phyloP scores from a whole-genome alignment of 306 rosid species.

The Abrus pulchellus region DNA sequence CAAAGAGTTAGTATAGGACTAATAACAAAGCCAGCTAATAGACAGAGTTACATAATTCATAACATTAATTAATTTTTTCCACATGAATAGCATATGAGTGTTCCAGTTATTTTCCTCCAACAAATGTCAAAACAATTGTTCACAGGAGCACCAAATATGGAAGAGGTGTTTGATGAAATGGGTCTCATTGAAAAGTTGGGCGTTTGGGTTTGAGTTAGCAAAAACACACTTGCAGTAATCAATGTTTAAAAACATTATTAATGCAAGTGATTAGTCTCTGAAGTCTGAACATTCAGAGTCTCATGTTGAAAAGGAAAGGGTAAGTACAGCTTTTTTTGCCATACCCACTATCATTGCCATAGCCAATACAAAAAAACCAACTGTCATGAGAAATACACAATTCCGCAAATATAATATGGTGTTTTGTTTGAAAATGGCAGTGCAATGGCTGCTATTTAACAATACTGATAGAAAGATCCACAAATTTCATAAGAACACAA shows the following conservation, averaged over 20 bases:
- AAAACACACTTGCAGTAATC: not conserved
- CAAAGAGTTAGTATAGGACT: not conserved
- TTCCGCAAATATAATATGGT: not conserved
- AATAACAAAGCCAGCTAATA: not conserved
- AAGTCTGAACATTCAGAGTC: not conserved
- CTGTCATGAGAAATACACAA: not conserved
- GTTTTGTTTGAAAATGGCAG: not conserved
- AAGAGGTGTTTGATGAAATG: not conserved
- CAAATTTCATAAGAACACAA: not conserved
- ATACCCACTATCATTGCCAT: not conserved
- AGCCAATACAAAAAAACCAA: not conserved
- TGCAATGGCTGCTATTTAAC: not conserved
- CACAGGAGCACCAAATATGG: not conserved
- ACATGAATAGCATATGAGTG: not conserved
- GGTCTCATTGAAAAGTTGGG: not conserved
- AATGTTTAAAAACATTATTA: not conserved
- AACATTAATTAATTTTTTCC: not conserved
- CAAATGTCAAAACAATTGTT: not conserved
- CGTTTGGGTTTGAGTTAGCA: not conserved
- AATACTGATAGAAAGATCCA: not conserved
- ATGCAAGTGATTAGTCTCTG: not conserved
- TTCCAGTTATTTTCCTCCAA: not conserved
- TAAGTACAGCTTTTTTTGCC: not conserved
- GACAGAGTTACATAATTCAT: not conserved
- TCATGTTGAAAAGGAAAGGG: not conserved